Conservation (phyloP, 164 flowering plant genomes). For the Kalanchoe fedtschenkoi region DNA sequence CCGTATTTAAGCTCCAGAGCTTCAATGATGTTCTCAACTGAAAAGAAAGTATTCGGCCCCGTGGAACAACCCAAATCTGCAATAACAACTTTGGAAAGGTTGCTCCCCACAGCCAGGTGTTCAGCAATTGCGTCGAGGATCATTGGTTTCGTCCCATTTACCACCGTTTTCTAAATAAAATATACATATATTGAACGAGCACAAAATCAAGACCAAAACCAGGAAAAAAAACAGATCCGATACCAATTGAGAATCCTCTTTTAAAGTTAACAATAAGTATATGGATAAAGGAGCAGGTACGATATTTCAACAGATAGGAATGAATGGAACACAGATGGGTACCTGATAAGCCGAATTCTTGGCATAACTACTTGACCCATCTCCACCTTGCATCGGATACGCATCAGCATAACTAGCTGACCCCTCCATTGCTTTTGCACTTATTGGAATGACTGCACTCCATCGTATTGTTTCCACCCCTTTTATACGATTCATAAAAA, state of each 20-base stretch:
- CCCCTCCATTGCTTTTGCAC: too few species aligned
- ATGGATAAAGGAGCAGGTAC: background rate
- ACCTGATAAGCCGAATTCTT: constrained; percentile 3
- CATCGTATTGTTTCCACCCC: too few species aligned
- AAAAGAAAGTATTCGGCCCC: background rate
- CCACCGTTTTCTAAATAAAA: background rate
- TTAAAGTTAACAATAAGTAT: background rate
- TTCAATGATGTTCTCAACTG: background rate
- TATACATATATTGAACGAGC: background rate
- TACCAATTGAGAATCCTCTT: too few species aligned
- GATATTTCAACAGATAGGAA: background rate
- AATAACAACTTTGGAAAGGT: background rate
- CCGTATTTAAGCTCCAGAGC: background rate
- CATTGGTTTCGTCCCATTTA: background rate
- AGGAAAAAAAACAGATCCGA: too few species aligned
- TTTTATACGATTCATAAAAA: too few species aligned
- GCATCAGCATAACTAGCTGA: too few species aligned
- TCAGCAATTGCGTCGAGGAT: background rate
- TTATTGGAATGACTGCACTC: too few species aligned
- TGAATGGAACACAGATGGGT: background rate
- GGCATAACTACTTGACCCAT: constrained; percentile 8
- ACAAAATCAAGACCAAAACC: background rate
- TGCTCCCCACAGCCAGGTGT: background rate
- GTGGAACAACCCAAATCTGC: constrained; percentile 6
- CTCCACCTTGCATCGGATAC: constrained; percentile 2